A percentile compares a stretch with the other conserved stretches of the same genome.
Conservation (phyloP, 192 early-diverging fungal genomes). For the Backusella morwellensis region DNA sequence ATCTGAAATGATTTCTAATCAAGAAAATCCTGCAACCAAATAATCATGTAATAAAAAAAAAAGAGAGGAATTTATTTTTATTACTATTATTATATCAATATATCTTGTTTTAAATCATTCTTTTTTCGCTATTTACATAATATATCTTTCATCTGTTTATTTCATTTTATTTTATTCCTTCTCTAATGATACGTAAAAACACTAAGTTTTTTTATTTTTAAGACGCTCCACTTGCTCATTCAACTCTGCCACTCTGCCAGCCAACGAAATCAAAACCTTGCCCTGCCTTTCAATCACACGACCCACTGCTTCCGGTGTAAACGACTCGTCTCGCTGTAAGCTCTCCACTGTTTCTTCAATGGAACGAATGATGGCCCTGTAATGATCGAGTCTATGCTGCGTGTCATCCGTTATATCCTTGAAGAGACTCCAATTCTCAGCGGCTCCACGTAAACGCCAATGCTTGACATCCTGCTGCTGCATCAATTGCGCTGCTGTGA, state of each 20-base stretch:
- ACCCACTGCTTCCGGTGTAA: neutral
- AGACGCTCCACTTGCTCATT: neutral
- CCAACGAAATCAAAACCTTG: neutral
- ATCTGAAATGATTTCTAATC: conserved; percentile 52
- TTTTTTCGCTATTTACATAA: no score
- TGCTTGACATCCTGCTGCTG: neutral
- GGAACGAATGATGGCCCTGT: neutral
- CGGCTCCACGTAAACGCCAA: neutral
- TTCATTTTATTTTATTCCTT: no score
- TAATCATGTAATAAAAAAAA: neutral
- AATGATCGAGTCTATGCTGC: neutral
- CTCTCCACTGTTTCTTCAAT: neutral
- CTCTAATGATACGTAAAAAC: no score
- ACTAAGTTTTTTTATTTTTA: neutral
- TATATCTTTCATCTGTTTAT: no score
- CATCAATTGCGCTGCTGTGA: neutral
- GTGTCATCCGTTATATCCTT: neutral
- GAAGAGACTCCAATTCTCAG: neutral
- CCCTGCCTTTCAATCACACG: neutral
- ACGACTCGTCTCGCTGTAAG: neutral
- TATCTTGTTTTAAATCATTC: no score
- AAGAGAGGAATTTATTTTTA: neutral
- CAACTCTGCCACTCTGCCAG: neutral
- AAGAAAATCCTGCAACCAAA: conserved; percentile 34
- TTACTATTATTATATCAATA: no score